Conservation (phyloP, 345 rosid genomes). For the Gossypium arboreum region DNA sequence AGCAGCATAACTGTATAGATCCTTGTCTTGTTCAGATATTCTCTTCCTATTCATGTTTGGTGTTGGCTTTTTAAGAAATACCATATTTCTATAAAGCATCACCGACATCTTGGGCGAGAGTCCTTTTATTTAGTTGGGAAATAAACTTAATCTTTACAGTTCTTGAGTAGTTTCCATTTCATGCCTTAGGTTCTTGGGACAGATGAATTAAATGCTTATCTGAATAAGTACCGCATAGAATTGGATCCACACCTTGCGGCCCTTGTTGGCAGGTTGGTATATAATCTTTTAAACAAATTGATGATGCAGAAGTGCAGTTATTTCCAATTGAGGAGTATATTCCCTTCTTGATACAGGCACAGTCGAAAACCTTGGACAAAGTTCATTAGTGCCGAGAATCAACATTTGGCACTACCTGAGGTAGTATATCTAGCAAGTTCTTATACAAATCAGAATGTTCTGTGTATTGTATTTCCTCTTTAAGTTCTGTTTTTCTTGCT, state of each 20-base stretch:
- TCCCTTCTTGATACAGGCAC: conserved; percentile 46
- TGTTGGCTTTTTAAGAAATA: not conserved
- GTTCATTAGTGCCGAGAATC: conserved; percentile 82
- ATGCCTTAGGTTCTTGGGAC: conserved; percentile 77
- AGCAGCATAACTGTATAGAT: not conserved
- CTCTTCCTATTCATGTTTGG: not conserved
- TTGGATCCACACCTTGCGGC: conserved; percentile 88
- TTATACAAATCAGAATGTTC: not conserved
- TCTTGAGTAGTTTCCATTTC: not conserved
- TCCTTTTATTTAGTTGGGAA: not conserved
- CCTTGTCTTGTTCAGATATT: not conserved
- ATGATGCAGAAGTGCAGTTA: not conserved
- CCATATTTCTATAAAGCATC: not conserved
- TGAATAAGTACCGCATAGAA: conserved; percentile 79
- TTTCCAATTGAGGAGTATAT: conserved; percentile 1
- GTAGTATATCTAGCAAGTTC: conserved; percentile 36
- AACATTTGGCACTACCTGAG: conserved; percentile 90
- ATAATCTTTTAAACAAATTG: not conserved
- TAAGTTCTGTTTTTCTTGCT: conserved; percentile 9
- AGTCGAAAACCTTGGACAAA: conserved; percentile 91
- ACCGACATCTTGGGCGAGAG: not conserved
- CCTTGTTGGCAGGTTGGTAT: conserved; percentile 77
- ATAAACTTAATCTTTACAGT: not conserved
- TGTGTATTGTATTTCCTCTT: not conserved
- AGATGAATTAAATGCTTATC: conserved; percentile 79